Evolutionary conservation across 1,284 basidiomycete genomes (phyloP), one percentile per base, ranked within the genome.

Genomic region (Hymenochaete sp.): DNA sequence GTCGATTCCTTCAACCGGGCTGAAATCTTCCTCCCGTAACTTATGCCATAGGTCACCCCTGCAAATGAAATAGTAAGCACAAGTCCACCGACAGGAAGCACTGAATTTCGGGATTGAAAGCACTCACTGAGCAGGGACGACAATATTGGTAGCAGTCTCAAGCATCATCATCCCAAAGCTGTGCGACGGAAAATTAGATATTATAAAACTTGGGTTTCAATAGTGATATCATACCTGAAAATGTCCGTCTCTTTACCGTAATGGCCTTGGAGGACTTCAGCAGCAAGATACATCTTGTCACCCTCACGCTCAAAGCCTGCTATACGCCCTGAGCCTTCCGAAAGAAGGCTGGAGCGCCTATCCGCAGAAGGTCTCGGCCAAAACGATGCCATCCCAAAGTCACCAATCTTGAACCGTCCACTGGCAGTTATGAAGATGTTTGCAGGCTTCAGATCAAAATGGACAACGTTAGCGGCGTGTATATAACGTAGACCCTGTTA

Each of bases 241-340:
- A 99, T 80, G 68, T 99, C 96, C 39, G 93, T 95, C 40, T 88
- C 89, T 67, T 84, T 89, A 58, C 93, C 82, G 62, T 97, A 98
- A 45, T 73, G 72, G 22, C 93, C 95, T 59, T 87, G 80, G 44
- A 99, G 72, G 47, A 98, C 90, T 66, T 99, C 96, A 3, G 93
- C 92, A n/a, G 96, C 93, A 67, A 99, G 79, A 68, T 99, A 98
- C 53, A 96, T 75, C 58, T 98, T 87, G 64, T 99, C 96, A 8
- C 96, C 96, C 64, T 99, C 96, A 18, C 93, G 75, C 65, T 96
- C 93, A 57, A 92, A 92, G 33, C 76, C 79, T 48, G 73, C 73
- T 14, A 67, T 66, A 33, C 33, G 65, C 63, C 51, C 61, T 18
- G 19, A 32, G 13, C 8, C 7, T 22, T 45, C 44, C n/a, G n/a